These are phyloP conservation scores for Rhynchosporium agropyri DNA, from an alignment of 2,329 filamentous ascomycete genomes.

Conservation along the genomic window DNA sequence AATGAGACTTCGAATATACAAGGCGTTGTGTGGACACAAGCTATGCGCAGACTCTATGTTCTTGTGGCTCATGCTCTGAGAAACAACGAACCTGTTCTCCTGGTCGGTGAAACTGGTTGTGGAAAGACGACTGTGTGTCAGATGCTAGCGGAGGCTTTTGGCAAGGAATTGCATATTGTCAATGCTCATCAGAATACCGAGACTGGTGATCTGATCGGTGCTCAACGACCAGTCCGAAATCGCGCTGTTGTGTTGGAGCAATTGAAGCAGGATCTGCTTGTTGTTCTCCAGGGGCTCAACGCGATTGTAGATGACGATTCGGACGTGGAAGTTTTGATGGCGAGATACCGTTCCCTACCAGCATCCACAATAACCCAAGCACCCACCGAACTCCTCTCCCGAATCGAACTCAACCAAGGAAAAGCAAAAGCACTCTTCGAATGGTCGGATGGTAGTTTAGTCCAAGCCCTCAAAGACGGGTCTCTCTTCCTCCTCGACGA, in stretches of 20 bases:
- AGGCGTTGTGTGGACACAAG: constrained; percentile 88
- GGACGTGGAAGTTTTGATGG: constrained; percentile 58
- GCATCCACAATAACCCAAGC: constrained; percentile 13
- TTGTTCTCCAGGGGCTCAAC: constrained; percentile 46
- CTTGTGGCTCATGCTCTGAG: constrained; percentile 83
- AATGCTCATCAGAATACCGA: constrained; percentile 99
- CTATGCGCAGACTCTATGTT: constrained; percentile 89
- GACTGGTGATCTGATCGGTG: constrained; percentile 94
- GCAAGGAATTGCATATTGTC: constrained; percentile 79
- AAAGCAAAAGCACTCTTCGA: constrained; percentile 88
- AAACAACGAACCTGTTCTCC: constrained; percentile 89
- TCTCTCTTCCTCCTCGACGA: constrained; percentile 95
- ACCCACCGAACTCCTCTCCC: constrained; percentile 40
- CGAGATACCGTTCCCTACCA: constrained; percentile 49
- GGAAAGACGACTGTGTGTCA: constrained; percentile 98
- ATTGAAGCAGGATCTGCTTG: constrained; percentile 62
- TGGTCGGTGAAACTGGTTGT: constrained; percentile 96
- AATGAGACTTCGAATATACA: constrained; percentile 54
- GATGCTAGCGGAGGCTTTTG: constrained; percentile 79
- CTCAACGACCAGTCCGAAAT: constrained; percentile 89
- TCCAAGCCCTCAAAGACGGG: constrained; percentile 89
- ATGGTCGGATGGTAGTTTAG: constrained; percentile 92
- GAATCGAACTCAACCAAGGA: constrained; percentile 52
- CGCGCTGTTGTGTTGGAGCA: constrained; percentile 70
- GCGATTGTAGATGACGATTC: constrained; percentile 59